Base-by-base conservation (phyloP, 805 yeast genomes). In the Saccharomycopsis capsularis region DNA sequence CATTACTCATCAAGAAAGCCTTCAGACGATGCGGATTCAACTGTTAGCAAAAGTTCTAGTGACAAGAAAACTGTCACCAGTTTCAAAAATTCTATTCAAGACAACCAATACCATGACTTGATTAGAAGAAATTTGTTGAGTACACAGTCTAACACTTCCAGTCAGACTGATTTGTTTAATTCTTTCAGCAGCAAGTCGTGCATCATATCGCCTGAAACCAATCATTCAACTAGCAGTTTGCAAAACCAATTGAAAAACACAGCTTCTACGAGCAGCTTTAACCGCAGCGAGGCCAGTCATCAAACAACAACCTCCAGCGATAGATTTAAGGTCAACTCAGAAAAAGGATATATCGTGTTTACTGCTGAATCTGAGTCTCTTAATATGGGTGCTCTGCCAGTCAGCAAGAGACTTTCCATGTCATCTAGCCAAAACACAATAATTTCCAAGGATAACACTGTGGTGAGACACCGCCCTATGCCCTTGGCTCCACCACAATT, bases 341-440 rank as follows among this genome's bases (percentile, higher is more conserved):
- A 47, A 7, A 37, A 25, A 25, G 47, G 48, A 4, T 32, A 38
- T 19, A 29, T 48, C 44, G 52, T 24, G 18, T 48, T 48, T 11
- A 18, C 44, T 11, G 49, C 52, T 19, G 52, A 48, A 23, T 44
- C 48, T 18, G 41, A 44, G 21, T 35, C 44, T 4, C 38, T 48
- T 9, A 38, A 39, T 38, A 48, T 48, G 52, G 22, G 3, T 16
- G 15, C 47, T 24, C 45, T 42, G 50, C 50, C 50, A 3, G 19
- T 21, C 16, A 42, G 47, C 19, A 34, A 37, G 24, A 34, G 19
- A 34, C n/a, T 18, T 34, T 13, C 38, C 18, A 16, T 6, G 7
- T 34, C 38, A 9, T 29, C 32, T 7, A 29, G 13, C 13, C 7
- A 9, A 9, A 29, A 29, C 13, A 13, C 13, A 9, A 15, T 18